Conservation (phyloP, 2,329 filamentous ascomycete species). For the Arthrinium phaeospermum region DNA sequence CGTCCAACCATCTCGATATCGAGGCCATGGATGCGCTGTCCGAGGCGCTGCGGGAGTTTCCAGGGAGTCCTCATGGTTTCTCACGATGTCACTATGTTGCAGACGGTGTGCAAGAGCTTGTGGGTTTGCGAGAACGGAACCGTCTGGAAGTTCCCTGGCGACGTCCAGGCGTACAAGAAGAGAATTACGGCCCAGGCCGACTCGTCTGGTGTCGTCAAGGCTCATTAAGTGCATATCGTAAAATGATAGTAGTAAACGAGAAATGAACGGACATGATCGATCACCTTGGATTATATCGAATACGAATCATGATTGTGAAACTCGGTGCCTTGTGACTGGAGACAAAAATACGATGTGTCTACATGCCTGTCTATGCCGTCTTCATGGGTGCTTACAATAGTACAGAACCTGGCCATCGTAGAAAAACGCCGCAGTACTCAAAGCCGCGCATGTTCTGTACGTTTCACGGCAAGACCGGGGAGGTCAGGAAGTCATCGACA, state of each 20-base stretch:
- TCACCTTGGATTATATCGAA: background rate
- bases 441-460: background rate
- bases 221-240: constrained; percentile 48
- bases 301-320: background rate
- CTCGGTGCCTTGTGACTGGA: background rate
- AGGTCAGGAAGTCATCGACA: background rate
- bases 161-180: constrained; percentile 98
- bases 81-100: constrained; percentile 98
- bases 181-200: constrained; percentile 89
- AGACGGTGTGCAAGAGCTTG: constrained; percentile 90
- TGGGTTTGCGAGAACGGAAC: constrained; percentile 97
- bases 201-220: constrained; percentile 81
- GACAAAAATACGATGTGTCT: too few relatives aligned
- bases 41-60: constrained; percentile 84
- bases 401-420: background rate
- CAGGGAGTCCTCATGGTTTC: constrained; percentile 97
- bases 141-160: constrained; percentile 94
- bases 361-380: background rate
- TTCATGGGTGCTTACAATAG: background rate
- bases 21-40: constrained; percentile 98
- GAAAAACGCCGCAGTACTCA: background rate
- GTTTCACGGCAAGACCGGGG: background rate
- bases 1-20: constrained; percentile 98
- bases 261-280: background rate
- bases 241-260: background rate